Conservation (phyloP, 495 filamentous ascomycete species). For the Penicillium dipodomyicola region DNA sequence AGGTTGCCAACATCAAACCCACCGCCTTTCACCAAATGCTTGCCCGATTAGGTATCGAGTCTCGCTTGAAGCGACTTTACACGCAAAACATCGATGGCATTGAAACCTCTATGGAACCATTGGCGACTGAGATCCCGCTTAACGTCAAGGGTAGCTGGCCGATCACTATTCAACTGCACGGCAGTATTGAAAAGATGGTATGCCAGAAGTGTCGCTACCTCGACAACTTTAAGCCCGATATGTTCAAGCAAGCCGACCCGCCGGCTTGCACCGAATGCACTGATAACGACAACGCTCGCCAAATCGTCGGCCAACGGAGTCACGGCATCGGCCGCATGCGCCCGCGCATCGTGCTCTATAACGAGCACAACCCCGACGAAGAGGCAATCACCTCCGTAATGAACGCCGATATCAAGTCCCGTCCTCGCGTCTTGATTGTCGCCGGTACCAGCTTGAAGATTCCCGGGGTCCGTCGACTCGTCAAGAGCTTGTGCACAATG, state of each 20-base stretch:
- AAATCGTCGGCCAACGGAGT: slow-evolving; percentile 81
- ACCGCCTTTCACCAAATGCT: slow-evolving; percentile 93
- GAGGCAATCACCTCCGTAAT: slow-evolving; percentile 93
- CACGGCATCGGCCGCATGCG: slow-evolving; percentile 90
- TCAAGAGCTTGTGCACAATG: slow-evolving; percentile 82
- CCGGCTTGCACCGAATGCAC: slow-evolving; percentile 78
- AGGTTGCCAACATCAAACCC: slow-evolving; percentile 71
- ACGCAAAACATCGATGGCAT: slow-evolving; percentile 96
- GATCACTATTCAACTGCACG: slow-evolving; percentile 87
- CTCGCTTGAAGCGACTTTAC: slow-evolving; percentile 87
- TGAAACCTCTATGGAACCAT: slow-evolving; percentile 78
- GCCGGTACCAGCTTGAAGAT: slow-evolving; percentile 95
- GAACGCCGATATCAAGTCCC: slow-evolving; percentile 73
- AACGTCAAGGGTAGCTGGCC: slow-evolving; percentile 86
- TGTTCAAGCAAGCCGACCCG: slow-evolving; percentile 80
- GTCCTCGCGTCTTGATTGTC: slow-evolving; percentile 89
- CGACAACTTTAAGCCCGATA: slow-evolving; percentile 67
- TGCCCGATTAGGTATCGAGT: slow-evolving; percentile 84
- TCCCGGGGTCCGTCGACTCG: slow-evolving; percentile 83
- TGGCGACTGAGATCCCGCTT: slow-evolving; percentile 73
- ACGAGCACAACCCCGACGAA: slow-evolving; percentile 93
- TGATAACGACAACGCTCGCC: slow-evolving; percentile 71
- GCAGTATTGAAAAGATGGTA: slow-evolving; percentile 91
- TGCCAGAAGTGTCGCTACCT: slow-evolving; percentile 87
- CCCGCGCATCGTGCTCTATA: slow-evolving; percentile 93